phyloP scores from a whole-genome alignment of 805 yeast species.

The Wickerhamomyces canadensis region DNA sequence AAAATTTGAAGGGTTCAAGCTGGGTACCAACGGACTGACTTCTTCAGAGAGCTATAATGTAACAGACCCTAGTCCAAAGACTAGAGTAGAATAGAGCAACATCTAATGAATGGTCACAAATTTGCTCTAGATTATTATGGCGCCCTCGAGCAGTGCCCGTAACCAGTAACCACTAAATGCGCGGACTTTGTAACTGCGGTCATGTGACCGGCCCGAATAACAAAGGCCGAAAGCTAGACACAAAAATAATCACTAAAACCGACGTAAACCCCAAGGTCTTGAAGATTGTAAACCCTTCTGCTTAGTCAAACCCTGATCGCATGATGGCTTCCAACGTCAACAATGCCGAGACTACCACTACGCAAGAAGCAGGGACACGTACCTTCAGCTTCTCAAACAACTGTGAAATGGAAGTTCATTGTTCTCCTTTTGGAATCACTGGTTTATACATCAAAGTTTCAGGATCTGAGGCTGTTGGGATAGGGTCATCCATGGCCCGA shows the following conservation, averaged over 20 bases:
- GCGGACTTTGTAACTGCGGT: no score
- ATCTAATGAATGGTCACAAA: no score
- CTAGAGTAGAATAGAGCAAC: neutral
- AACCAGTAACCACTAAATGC: no score
- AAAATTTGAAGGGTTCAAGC: neutral
- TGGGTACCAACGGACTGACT: neutral
- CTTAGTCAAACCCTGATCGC: no score
- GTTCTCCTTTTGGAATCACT: constrained; percentile 51
- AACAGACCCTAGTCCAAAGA: constrained; percentile 1
- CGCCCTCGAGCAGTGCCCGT: no score
- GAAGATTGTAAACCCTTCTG: no score
- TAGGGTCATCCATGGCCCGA: constrained; percentile 52
- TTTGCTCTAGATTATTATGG: no score
- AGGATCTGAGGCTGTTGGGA: constrained; percentile 46
- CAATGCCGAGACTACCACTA: neutral
- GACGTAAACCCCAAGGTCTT: no score
- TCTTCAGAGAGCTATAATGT: no score
- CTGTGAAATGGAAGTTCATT: constrained; percentile 48
- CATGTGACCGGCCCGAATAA: no score
- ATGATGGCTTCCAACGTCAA: neutral
- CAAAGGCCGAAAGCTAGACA: no score
- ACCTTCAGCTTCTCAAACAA: constrained; percentile 41
- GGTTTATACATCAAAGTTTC: constrained; percentile 44
- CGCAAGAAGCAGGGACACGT: neutral
- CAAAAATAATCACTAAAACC: no score